A percentile compares a stretch with the other conserved stretches of the same genome.
phyloP scores from a whole-genome alignment of 2,329 filamentous ascomycete genomes.

The Penicillium sp. region DNA sequence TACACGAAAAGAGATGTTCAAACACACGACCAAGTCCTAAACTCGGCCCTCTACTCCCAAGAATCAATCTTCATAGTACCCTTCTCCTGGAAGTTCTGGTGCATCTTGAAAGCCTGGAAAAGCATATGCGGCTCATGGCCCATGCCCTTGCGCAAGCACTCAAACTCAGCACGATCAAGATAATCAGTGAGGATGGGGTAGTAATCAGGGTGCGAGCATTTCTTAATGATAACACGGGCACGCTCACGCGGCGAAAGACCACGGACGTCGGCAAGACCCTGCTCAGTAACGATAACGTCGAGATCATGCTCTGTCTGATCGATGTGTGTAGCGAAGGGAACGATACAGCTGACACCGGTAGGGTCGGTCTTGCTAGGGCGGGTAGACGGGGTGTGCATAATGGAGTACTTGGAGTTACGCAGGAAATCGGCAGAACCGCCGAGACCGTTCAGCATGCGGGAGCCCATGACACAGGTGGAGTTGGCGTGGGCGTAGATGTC shows the following conservation, averaged over 20 bases:
- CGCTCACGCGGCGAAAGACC: slow-evolving; percentile 78
- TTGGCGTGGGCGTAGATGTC: slow-evolving; percentile 95
- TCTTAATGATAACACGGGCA: slow-evolving; percentile 80
- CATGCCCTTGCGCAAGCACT: slow-evolving; percentile 83
- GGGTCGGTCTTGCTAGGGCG: slow-evolving; percentile 81
- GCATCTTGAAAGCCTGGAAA: slow-evolving; percentile 86
- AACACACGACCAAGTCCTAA: not conserved
- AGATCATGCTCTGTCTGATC: slow-evolving; percentile 94
- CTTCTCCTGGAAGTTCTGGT: slow-evolving; percentile 76
- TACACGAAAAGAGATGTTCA: not conserved
- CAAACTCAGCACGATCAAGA: slow-evolving; percentile 80
- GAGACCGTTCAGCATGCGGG: slow-evolving; percentile 82
- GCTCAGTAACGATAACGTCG: slow-evolving; percentile 79
- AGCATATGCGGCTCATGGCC: slow-evolving; percentile 87
- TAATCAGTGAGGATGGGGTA: slow-evolving; percentile 79
- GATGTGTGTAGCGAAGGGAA: slow-evolving; percentile 91
- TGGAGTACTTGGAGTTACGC: slow-evolving; percentile 75
- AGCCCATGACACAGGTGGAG: slow-evolving; percentile 85
- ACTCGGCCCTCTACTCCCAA: slow-evolving; percentile 52
- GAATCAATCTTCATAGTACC: slow-evolving; percentile 84
- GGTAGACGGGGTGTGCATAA: slow-evolving; percentile 89
- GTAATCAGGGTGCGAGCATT: slow-evolving; percentile 85
- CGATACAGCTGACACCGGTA: slow-evolving; percentile 79
- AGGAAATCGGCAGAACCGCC: slow-evolving; percentile 83
- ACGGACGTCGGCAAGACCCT: slow-evolving; percentile 80